Conservation (phyloP, 352 stramenopile genomes). For the Phytophthora sansomeana region DNA sequence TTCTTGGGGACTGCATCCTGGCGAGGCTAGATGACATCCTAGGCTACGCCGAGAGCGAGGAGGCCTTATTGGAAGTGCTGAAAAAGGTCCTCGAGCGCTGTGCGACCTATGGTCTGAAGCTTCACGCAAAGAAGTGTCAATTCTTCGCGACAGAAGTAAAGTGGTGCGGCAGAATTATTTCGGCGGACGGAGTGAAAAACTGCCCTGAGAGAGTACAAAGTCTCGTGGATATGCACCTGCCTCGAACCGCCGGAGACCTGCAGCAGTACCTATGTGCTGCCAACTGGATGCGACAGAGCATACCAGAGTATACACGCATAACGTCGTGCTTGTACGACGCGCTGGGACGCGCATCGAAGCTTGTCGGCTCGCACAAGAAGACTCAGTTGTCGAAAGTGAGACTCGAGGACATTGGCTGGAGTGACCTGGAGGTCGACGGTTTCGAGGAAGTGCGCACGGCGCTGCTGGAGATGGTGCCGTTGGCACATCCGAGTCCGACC, state of each 20-base stretch:
- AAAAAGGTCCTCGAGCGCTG: conserved; percentile 21
- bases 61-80: conserved; percentile 27
- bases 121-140: too few relatives aligned
- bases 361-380: too few relatives aligned
- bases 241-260: too few relatives aligned
- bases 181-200: too few relatives aligned
- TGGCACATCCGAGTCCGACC: conserved; percentile 23
- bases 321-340: too few relatives aligned
- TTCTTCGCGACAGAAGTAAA: conserved; percentile 32
- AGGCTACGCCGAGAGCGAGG: not conserved
- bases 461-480: conserved; percentile 26
- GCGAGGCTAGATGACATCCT: conserved; percentile 13
- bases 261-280: too few relatives aligned
- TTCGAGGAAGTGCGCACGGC: not conserved
- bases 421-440: conserved; percentile 10
- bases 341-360: too few relatives aligned
- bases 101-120: conserved; percentile 36
- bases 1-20: conserved; percentile 16
- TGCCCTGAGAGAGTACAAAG: too few relatives aligned
- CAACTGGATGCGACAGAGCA: too few relatives aligned
- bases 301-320: too few relatives aligned
- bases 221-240: too few relatives aligned
- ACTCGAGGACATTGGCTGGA: conserved; percentile 14
- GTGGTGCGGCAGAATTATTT: too few relatives aligned
- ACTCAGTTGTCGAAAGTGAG: conserved; percentile 2